These are phyloP conservation scores for Symbiodinium natans DNA, from an alignment of 73 alveolate genomes.

Conservation along the genomic window DNA sequence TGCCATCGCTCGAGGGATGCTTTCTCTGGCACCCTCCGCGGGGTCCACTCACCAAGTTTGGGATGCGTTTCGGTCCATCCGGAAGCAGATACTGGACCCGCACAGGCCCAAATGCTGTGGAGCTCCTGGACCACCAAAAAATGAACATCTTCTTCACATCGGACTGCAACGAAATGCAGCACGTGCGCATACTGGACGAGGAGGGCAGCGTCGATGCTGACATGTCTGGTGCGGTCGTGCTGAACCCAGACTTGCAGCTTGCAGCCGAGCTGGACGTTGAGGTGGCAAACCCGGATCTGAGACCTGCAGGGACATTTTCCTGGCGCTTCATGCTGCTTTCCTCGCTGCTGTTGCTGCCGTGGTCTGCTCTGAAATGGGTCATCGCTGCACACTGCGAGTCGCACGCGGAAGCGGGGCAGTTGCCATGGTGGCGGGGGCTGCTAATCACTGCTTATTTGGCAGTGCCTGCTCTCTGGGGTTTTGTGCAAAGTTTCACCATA, in stretches of 20 bases:
- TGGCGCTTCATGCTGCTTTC: neutral
- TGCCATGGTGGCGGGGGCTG: neutral
- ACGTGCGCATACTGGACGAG: neutral
- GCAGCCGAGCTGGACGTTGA: neutral
- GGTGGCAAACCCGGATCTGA: neutral
- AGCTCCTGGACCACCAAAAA: too few relatives aligned
- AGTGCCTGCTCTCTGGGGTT: neutral
- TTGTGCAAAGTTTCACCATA: neutral
- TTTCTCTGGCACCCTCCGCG: slow-evolving; percentile 4
- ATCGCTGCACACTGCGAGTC: neutral
- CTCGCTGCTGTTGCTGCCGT: neutral
- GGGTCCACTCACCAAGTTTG: neutral
- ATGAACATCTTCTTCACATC: neutral
- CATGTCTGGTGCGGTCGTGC: neutral
- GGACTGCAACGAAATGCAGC: neutral
- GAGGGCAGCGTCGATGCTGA: slow-evolving; percentile 9
- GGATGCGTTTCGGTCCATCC: neutral
- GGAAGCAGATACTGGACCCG: neutral
- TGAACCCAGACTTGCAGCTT: neutral
- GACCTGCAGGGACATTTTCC: neutral
- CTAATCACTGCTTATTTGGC: neutral
- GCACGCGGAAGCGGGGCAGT: neutral
- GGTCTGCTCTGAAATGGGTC: neutral
- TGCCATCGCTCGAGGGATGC: neutral
- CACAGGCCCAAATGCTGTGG: neutral